phyloP scores from a whole-genome alignment of 768 basidiomycete species.

The Trametes meyenii region DNA sequence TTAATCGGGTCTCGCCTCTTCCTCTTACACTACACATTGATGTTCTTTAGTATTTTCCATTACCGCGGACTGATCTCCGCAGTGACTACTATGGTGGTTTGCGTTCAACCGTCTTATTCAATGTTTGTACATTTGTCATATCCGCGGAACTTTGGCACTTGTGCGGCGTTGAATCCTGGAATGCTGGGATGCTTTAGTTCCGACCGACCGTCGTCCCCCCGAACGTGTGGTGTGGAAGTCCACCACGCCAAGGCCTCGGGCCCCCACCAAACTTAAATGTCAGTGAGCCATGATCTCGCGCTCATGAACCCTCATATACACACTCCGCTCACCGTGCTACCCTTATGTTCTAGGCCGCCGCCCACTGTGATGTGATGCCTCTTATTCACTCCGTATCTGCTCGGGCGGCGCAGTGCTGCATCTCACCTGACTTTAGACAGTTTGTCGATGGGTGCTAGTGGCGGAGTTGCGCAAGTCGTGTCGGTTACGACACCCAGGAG shows the following conservation, averaged over 20 bases:
- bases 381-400: background rate
- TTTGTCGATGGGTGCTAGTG: background rate
- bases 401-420: background rate
- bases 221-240: background rate
- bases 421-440: background rate
- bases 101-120: background rate
- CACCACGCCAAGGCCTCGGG: background rate
- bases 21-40: background rate
- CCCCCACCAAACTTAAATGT: background rate
- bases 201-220: background rate
- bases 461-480: background rate
- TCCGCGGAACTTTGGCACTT: constrained; percentile 13
- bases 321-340: background rate
- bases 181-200: background rate
- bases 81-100: background rate
- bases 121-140: background rate
- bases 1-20: background rate
- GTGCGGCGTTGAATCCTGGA: constrained; percentile 1
- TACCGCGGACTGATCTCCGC: background rate
- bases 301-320: background rate
- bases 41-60: constrained; percentile 8
- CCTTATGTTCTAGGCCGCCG: background rate
- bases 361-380: constrained; percentile 1
- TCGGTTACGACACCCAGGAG: background rate
- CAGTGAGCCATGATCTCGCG: background rate